Base-by-base conservation (phyloP, 2,329 filamentous ascomycete genomes). In the Clarireedia sp. region DNA sequence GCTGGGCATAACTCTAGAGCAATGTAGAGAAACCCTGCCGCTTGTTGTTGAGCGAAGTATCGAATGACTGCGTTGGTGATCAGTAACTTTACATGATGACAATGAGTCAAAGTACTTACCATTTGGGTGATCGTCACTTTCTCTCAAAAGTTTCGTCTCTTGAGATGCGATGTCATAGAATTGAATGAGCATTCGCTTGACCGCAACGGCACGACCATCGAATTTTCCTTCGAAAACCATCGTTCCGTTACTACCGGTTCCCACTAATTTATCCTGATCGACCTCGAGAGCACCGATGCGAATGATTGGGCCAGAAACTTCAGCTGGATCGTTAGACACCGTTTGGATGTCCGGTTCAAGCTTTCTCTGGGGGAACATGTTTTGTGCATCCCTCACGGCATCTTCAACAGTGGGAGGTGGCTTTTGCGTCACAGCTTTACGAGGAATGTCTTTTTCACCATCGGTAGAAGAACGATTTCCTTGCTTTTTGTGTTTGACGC, bases 161-260 rank as follows among this genome's bases (percentile, higher is more conserved):
- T 96, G 90, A 10, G 89, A 90, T 0, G 94, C 94, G 63, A 99
- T 89, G 61, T 96, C 92, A 68, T 91, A 96, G 65, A 96, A 96
- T 63, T 96, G 89, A 36, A 92, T 89, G 58, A 97, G 77, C 90
- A 99, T 95, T 36, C 94, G 84, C 76, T 99, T 99, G 48, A 99
- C 90, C 1, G 94, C 94, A 24, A 99, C 92, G 45, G 91, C 87
- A 50, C 91, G 86, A 23, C 90, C 90, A 69, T 95, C 94, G 69
- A 95, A 97, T 53, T 85, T 89, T n/a, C 94, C 94, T 48, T 89
- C 86, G 70, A 94, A 97, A 0, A 99, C 94, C 52, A 95, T 84
- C 0, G 94, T 99, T n/a, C 94, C 94, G 67, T 96, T 95, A 70
- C 92, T 97, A 54, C 94, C 94, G 57, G 89, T 86, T 21, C 83